Evolutionary conservation across 805 yeast genomes (phyloP), one percentile per base, ranked within the genome.

Genomic region (Candida hispaniensis): DNA sequence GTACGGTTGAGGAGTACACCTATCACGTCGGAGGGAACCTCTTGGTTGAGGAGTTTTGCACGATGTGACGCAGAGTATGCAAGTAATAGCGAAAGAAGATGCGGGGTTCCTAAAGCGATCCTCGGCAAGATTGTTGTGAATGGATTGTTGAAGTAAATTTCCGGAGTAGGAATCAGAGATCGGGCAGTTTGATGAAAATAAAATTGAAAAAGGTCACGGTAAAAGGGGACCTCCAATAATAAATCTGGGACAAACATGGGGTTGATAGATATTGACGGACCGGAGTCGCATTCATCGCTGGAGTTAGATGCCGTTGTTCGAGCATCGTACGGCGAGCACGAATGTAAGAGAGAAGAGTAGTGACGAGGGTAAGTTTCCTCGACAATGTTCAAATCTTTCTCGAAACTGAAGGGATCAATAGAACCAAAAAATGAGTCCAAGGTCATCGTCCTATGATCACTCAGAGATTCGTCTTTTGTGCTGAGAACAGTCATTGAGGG

Each of bases 91-190:
- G 79, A 64, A 44, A 77, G 52, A 10, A 79, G 51, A 4, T 61
- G 63, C n/a, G 62, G 59, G 0, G 79, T 67, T 4, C 71, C 69
- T 40, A 74, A 59, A 1, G 88, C 83, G 66, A 79, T 63, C 45
- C 68, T 69, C 0, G 91, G 88, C 8, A 80, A 53, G 6, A 76
- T 58, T 8, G 65, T 65, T 41, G 67, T 66, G 56, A 78, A 79
- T 0, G 93, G 93, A 45, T 77, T 75, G 10, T 69, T 71, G 13
- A 55, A 59, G 46, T 74, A 75, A 2, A 66, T 47, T 6, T 60
- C 50, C 7, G 81, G 81, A 0, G 79, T 74, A 0, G 86, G 85
- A 5, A 75, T 80, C 12, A 79, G 60, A 15, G 66, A 58, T 21
- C 63, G 63, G 2, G 86, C 69, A 0, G 81, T 77, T 9, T 70